These are phyloP conservation scores for Suillus occidentalis DNA, from an alignment of 768 basidiomycete species.

Conservation along the genomic window DNA sequence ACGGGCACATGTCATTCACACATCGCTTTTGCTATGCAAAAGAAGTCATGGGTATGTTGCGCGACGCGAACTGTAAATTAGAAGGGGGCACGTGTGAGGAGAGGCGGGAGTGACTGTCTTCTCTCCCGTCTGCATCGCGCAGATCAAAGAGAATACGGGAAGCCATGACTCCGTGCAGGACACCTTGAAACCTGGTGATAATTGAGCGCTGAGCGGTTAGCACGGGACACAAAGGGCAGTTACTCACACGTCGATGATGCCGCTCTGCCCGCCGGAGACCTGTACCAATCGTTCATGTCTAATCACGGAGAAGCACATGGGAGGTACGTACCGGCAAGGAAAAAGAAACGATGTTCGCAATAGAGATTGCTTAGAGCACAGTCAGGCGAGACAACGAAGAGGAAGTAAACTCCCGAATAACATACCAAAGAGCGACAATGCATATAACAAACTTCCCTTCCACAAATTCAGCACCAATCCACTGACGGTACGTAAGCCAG, in stretches of 20 bases:
- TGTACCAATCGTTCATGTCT: not conserved
- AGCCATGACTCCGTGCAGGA: slow-evolving; percentile 15
- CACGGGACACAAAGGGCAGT: not conserved
- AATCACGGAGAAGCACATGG: not conserved
- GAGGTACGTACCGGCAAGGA: slow-evolving; percentile 10
- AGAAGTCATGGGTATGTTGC: not conserved
- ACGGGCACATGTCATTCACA: not conserved
- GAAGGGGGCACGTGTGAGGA: not conserved
- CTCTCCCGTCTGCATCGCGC: not conserved
- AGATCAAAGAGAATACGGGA: slow-evolving; percentile 16
- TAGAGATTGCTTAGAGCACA: slow-evolving; percentile 4
- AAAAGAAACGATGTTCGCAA: slow-evolving; percentile 12
- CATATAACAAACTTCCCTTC: slow-evolving; percentile 14
- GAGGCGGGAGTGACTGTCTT: not conserved
- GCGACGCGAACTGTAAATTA: slow-evolving; percentile 7
- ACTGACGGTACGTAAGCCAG: not conserved
- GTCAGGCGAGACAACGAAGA: not conserved
- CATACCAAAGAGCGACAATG: slow-evolving; percentile 11
- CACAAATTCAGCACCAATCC: slow-evolving; percentile 1
- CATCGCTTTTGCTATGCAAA: not conserved
- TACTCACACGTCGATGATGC: slow-evolving; percentile 12
- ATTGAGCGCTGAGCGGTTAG: not conserved
- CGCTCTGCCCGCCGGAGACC: slow-evolving; percentile 11
- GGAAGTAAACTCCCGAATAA: not conserved
- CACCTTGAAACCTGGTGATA: slow-evolving; percentile 10